Conservation (phyloP, 176 grass and related monocot genomes). For the Calamus simplicifolius region DNA sequence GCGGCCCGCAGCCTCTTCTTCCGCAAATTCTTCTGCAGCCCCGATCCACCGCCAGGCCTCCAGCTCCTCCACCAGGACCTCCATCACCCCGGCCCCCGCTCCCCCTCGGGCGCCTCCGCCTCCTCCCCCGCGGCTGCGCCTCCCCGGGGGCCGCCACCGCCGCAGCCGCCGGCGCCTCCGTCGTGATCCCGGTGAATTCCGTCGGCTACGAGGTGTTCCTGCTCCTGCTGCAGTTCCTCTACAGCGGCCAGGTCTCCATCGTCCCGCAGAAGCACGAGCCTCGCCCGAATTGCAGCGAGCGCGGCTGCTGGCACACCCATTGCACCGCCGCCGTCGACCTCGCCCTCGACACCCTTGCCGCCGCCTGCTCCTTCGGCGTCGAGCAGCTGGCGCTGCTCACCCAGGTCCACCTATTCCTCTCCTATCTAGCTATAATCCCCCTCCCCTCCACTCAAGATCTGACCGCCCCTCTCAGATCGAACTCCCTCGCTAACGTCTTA, state of each 20-base stretch:
- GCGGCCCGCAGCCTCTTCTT: slow-evolving; percentile 96
- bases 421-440: slow-evolving; percentile 9
- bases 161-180: not conserved
- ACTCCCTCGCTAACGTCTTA: too few species aligned
- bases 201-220: slow-evolving; percentile 98
- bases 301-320: slow-evolving; percentile 94
- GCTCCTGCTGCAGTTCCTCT: slow-evolving; percentile 90
- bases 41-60: slow-evolving; percentile 27
- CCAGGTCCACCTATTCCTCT: slow-evolving; percentile 33
- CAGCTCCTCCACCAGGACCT: slow-evolving; percentile 9
- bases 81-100: slow-evolving; percentile 48
- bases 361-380: slow-evolving; percentile 80
- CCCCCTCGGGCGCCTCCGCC: slow-evolving; percentile 47
- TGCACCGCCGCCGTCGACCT: slow-evolving; percentile 98
- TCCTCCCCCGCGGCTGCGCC: slow-evolving; percentile 36
- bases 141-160: not conserved
- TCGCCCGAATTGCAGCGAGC: slow-evolving; percentile 65
- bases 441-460: not conserved
- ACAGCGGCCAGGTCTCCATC: slow-evolving; percentile 95
- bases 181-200: slow-evolving; percentile 76
- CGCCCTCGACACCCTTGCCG: slow-evolving; percentile 77
- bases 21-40: slow-evolving; percentile 89
- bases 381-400: slow-evolving; percentile 89
- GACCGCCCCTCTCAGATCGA: too few species aligned
- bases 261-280: slow-evolving; percentile 98